Base-by-base conservation (phyloP, 169 alveolate species). In the Cystoisospora suis region DNA sequence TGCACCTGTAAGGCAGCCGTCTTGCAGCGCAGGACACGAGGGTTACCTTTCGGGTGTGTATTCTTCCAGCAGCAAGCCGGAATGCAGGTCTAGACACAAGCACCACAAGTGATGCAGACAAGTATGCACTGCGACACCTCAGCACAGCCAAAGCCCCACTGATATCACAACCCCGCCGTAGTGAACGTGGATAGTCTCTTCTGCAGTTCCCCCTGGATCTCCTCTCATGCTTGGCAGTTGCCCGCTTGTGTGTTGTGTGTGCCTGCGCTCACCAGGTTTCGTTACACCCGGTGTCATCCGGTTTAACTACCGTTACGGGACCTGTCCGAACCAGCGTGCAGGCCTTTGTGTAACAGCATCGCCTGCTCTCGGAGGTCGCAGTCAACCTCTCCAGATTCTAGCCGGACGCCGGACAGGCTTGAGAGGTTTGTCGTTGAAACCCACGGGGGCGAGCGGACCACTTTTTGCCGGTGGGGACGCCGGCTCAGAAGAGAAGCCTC, bases 231-330 rank as follows among this genome's bases (percentile, higher is more conserved):
- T n/a, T n/a, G n/a, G n/a, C n/a, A n/a, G n/a, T n/a, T n/a, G n/a
- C n/a, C n/a, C n/a, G n/a, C n/a, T 4, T 58, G 12, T 65, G 77
- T 27, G 77, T 12, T 44, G 0, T 65, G 44, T n/a, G 77, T 44
- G 77, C 40, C 36, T 65, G 42, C n/a, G 4, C 42, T 15, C 36
- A 32, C 12, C 77, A 65, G 77, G 77, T n/a, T 65, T 65, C 34
- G 77, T 65, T 20, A 32, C 77, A 1, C 77, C 77, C 27, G 77
- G 77, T 23, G 20, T 65, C 45, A n/a, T 65, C 77, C n/a, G 77
- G 77, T 65, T 65, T 65, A 65, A 65, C 44, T 65, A 65, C 77
- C 77, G 77, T 12, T 65, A 65, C 34, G 77, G 77, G 5, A 65
- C 77, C 44, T 65, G 77, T 17, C 77, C 77, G 20, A 65, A 65